A percentile compares a stretch with the other conserved stretches of the same genome.
These are phyloP conservation scores for Ophiostoma montium DNA, from an alignment of 2,329 filamentous ascomycete species.

Conservation along the genomic window DNA sequence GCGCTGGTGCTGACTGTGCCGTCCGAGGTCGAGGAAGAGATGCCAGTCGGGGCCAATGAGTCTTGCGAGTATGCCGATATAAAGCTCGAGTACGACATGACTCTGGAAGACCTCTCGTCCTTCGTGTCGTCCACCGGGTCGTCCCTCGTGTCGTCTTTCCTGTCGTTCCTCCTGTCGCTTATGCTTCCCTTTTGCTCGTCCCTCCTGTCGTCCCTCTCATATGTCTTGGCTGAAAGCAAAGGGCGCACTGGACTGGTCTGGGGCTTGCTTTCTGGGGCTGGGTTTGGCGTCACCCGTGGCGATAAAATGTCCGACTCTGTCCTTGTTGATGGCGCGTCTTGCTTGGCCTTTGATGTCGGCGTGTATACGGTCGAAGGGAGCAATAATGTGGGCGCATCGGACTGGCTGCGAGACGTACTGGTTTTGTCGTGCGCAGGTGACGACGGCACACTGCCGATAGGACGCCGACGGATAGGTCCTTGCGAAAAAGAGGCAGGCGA, in stretches of 20 bases:
- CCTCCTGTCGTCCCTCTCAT: background rate
- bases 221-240: background rate
- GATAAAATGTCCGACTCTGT: background rate
- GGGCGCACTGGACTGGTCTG: slow-evolving; percentile 11
- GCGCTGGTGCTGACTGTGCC: slow-evolving; percentile 24
- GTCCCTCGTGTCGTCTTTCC: too few species aligned
- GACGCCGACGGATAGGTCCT: background rate
- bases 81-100: slow-evolving; percentile 36
- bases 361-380: background rate
- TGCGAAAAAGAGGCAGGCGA: background rate
- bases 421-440: background rate
- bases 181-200: background rate
- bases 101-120: background rate
- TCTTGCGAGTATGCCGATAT: slow-evolving; percentile 37
- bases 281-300: background rate
- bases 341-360: too few species aligned
- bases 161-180: too few species aligned
- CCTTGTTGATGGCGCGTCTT: background rate
- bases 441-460: background rate
- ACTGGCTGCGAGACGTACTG: background rate
- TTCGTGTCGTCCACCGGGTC: background rate
- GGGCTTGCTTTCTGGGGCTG: slow-evolving; percentile 9
- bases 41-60: slow-evolving; percentile 1
- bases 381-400: background rate
- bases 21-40: slow-evolving; percentile 21